Base-by-base conservation (phyloP, 75 land plant genomes). In the Selaginella moellendorffii region DNA sequence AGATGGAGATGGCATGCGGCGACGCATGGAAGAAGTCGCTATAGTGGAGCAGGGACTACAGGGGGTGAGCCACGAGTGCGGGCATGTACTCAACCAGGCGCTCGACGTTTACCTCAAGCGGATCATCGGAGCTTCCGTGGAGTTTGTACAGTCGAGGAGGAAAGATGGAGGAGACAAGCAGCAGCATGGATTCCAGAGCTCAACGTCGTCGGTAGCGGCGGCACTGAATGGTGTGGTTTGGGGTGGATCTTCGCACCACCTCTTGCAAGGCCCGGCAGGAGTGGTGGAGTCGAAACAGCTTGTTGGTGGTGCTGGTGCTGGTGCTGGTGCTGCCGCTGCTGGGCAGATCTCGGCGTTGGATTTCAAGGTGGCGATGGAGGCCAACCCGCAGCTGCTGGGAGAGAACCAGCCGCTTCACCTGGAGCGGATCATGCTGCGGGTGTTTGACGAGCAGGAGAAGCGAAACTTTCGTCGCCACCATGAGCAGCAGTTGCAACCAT, bases 351-450 rank as follows among this genome's bases (percentile, higher is more conserved):
- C 83, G 1, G 54, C 84, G 62, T 69, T 61, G 28, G 91, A 86
- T 69, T 82, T 86, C 61, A 74, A 69, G 20, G 66, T 68, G 20
- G 87, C 87, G n/a, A 78, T 90, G 87, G 83, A 86, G 28, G 46
- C 77, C 52, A 72, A 84, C 56, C 91, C 85, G 56, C 71, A 72
- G 61, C 63, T 74, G 31, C 74, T 90, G 28, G 90, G 97, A 24
- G 72, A 28, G 65, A 63, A 80, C 66, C 77, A 85, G 85, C 68
- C 87, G 23, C 20, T 63, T 30, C 87, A 78, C 31, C 70, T 90
- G 59, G 97, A 90, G 73, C 86, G 68, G 75, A 80, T 86, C 17
- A 63, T 59, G 18, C 68, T 81, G 9, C 61, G 67, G 46, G 46
- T 36, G 25, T 36, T 64, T 67, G 72, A 78, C 23, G 79, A 80